Percentiles rank a stretch among this genome's conserved stretches.
phyloP scores from a whole-genome alignment of 306 rosid species.

The Quercus variabilis region DNA sequence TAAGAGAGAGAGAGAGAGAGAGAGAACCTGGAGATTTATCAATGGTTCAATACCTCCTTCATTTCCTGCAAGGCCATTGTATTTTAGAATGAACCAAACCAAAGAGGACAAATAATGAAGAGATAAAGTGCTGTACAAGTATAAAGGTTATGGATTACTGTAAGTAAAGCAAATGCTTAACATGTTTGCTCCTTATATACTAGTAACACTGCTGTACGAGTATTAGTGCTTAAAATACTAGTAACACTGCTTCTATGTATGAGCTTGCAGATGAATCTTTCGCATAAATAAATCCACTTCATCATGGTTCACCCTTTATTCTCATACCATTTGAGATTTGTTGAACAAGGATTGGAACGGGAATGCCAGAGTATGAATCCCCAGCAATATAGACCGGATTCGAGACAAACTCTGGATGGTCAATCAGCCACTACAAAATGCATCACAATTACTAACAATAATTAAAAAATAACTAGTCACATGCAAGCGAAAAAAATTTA shows the following conservation, averaged over 20 bases:
- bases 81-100: neutral
- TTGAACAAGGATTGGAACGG: conserved; percentile 46
- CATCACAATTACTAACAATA: neutral
- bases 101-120: neutral
- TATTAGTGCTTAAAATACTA: neutral
- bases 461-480: neutral
- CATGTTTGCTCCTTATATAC: neutral
- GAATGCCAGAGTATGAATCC: conserved; percentile 70
- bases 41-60: conserved; percentile 41
- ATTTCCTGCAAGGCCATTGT: conserved; percentile 37
- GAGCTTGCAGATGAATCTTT: neutral
- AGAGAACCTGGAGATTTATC: conserved; percentile 58
- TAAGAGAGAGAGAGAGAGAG: neutral
- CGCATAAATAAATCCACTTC: neutral
- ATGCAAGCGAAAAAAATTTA: no score
- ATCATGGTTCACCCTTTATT: neutral
- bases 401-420: conserved; percentile 51
- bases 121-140: neutral
- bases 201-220: neutral
- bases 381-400: conserved; percentile 60
- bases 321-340: conserved; percentile 53
- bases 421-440: conserved; percentile 62
- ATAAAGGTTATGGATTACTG: neutral
- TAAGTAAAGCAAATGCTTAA: neutral
- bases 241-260: neutral